Conservation (phyloP, 2,329 filamentous ascomycete species). For the Didymella segeticola region DNA sequence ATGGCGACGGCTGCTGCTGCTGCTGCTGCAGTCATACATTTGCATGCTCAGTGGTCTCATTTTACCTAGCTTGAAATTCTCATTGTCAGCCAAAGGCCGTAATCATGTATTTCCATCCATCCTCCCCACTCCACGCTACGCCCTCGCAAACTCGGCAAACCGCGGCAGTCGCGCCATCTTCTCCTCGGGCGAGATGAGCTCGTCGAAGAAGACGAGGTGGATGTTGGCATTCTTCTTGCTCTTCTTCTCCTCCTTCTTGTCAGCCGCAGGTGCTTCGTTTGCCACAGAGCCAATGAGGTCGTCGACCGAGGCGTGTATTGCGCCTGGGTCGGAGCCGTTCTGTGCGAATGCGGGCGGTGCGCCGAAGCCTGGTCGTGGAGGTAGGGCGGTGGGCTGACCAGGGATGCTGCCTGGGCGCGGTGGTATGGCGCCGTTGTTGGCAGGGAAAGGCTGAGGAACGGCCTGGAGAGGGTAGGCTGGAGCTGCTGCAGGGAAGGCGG, state of each 20-base stretch:
- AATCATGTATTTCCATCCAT: not conserved
- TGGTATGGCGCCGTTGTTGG: constrained; percentile 32
- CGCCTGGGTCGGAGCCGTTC: constrained; percentile 19
- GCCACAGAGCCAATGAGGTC: constrained; percentile 51
- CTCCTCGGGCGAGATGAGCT: constrained; percentile 83
- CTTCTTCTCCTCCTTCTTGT: constrained; percentile 54
- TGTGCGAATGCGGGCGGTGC: constrained; percentile 27
- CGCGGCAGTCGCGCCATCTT: constrained; percentile 80
- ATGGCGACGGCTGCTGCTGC: no score
- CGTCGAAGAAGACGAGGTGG: constrained; percentile 81
- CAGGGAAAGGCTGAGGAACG: constrained; percentile 31
- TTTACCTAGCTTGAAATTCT: no score
- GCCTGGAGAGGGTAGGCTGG: constrained; percentile 29
- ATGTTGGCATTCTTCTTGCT: constrained; percentile 67
- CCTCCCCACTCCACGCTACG: constrained; percentile 13
- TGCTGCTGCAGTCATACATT: no score
- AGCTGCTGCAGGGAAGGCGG: constrained; percentile 29
- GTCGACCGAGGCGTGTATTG: constrained; percentile 55
- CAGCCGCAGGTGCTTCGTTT: constrained; percentile 55
- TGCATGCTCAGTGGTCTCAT: no score
- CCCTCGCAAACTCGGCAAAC: constrained; percentile 62
- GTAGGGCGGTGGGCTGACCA: constrained; percentile 34
- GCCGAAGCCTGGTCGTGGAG: constrained; percentile 49
- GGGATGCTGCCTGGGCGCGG: constrained; percentile 42
- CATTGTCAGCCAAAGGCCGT: not conserved